Evolutionary conservation across 345 rosid species (phyloP), one percentile per base, ranked within the genome.

Genomic region (Populus simonii): DNA sequence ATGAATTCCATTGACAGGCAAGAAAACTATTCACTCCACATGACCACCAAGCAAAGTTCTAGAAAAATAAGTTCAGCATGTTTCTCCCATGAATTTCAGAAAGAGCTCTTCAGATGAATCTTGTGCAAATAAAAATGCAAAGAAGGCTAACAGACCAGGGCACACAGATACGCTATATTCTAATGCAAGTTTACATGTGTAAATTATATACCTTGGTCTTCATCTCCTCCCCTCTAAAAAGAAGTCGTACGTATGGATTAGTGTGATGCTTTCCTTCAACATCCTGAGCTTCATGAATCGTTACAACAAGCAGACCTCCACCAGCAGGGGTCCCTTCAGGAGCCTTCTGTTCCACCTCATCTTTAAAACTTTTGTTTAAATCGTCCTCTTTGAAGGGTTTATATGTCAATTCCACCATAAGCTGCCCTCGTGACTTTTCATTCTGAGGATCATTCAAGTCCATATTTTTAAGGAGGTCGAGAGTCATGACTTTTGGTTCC

Each of bases 191-290:
- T 27, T 35, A 20, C 45, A 41, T 29, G 41, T 67, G 45, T 31
- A 15, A 51, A 13, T 3, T 8, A 27, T 45, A 29, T 74, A 91
- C 98, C 98, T 95, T 95, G 6, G 98, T 95, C 81, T 80, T 95
- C 71, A 74, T 91, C 81, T 93, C 95, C 82, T 92, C 94, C 31
- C 98, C 98, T 84, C 83, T 86, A 81, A 93, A 93, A 74, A 89
- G 83, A 76, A 93, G 43, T 77, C 92, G 85, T 17, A 75, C 98
- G 41, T 83, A 87, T 11, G 98, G 98, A 81, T 94, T 94, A 20
- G 89, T 93, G 77, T 94, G 98, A 81, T 93, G 88, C 89, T 94
- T 94, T 43, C 98, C 98, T 85, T 94, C 98, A 83, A 93, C 87
- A 80, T 92, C 97, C 74, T 90, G 89, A 29, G 95, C 98, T 70